Conservation (phyloP, 208 protist species). For the Leptomonas seymouri region DNA sequence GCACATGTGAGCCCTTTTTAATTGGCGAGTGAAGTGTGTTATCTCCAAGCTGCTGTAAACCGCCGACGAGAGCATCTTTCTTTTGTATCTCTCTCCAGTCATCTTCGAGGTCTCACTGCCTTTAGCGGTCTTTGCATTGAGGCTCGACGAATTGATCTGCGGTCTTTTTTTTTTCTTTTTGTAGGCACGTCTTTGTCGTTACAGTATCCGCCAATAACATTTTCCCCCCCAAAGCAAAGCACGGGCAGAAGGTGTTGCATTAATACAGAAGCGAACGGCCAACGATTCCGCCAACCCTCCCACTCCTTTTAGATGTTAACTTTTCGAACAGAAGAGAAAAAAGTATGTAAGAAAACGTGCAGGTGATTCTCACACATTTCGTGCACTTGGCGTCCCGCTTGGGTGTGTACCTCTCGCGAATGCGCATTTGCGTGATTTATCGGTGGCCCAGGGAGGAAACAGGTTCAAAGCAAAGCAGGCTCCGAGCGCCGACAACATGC, state of each 20-base stretch:
- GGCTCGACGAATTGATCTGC: constrained; percentile 3
- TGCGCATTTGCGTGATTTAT: too few species aligned
- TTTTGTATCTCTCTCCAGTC: background rate
- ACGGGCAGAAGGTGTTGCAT: background rate
- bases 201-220: background rate
- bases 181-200: background rate
- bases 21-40: background rate
- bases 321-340: background rate
- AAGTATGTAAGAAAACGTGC: background rate
- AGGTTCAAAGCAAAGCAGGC: too few species aligned
- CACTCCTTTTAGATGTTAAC: background rate
- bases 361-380: too few species aligned
- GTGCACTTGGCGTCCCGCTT: too few species aligned
- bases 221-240: background rate
- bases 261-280: background rate
- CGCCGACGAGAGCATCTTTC: constrained; percentile 8
- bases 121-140: constrained; percentile 5
- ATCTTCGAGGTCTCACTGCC: background rate
- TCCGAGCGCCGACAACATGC: too few species aligned
- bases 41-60: constrained; percentile 15
- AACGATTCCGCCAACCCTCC: background rate
- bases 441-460: too few species aligned
- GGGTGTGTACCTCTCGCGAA: too few species aligned
- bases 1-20: background rate
- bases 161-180: constrained; percentile 15